Evolutionary conservation across 2,329 filamentous ascomycete species (phyloP).

Genomic region (Kalmusia sp.): DNA sequence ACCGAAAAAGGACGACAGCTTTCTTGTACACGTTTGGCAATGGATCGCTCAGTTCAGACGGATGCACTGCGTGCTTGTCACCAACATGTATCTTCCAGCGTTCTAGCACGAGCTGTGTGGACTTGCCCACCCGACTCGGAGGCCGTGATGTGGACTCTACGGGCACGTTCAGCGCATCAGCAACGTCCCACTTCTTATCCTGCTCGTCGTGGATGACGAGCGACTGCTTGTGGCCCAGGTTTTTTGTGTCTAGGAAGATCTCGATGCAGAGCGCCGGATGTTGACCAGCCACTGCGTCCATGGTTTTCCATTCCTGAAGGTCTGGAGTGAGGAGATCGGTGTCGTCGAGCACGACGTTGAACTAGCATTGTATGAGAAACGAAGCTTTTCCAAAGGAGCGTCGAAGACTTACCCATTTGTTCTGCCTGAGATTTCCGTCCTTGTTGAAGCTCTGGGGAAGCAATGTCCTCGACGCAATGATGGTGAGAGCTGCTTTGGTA

Average conservation of each 20-base stretch:
- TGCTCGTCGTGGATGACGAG: constrained; percentile 87
- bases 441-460: constrained; percentile 65
- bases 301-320: constrained; percentile 80
- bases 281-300: constrained; percentile 76
- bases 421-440: constrained; percentile 71
- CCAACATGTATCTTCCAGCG: constrained; percentile 89
- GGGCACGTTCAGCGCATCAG: constrained; percentile 77
- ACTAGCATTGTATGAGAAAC: constrained; percentile 61
- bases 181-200: constrained; percentile 91
- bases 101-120: constrained; percentile 82
- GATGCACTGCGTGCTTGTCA: constrained; percentile 62
- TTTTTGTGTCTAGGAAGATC: constrained; percentile 82
- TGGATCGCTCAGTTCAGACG: constrained; percentile 61
- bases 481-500: constrained; percentile 82
- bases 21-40: constrained; percentile 96
- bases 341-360: constrained; percentile 93
- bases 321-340: constrained; percentile 87
- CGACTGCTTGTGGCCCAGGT: constrained; percentile 82
- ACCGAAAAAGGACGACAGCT: constrained; percentile 91
- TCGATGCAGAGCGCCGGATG: constrained; percentile 90
- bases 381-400: too few relatives aligned
- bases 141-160: constrained; percentile 56
- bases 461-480: constrained; percentile 80
- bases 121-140: constrained; percentile 51
- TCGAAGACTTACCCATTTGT: constrained; percentile 78